phyloP scores from a whole-genome alignment of 2,329 filamentous ascomycete species.

The Diplodia seriata region DNA sequence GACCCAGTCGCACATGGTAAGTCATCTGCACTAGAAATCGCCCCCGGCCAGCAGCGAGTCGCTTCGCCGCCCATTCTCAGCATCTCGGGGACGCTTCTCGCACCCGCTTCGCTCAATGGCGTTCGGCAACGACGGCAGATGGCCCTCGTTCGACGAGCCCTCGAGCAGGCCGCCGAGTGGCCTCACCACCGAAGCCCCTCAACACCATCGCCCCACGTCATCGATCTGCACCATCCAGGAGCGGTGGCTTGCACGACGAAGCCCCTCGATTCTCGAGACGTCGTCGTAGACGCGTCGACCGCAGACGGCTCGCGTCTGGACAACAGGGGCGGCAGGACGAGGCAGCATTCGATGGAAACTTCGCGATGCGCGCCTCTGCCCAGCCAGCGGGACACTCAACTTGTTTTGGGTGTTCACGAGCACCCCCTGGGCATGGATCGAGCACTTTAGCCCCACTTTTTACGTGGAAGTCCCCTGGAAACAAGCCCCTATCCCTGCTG shows the following conservation, averaged over 20 bases:
- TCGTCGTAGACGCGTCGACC: neutral
- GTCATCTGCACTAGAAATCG: conserved; percentile 48
- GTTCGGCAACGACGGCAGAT: conserved; percentile 3
- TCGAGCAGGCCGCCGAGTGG: conserved; percentile 15
- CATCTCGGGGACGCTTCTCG: neutral
- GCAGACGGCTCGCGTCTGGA: neutral
- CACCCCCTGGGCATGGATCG: conserved; percentile 24
- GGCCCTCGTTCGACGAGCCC: conserved; percentile 13
- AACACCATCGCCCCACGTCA: conserved; percentile 23
- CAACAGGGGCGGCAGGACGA: conserved; percentile 13
- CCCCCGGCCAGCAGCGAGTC: conserved; percentile 23
- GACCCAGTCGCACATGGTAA: conserved; percentile 84
- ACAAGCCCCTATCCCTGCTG: conserved; percentile 28
- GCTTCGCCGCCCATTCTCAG: neutral
- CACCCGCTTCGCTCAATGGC: conserved; percentile 15
- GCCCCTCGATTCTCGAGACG: neutral
- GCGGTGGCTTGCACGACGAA: neutral
- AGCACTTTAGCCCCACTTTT: conserved; percentile 29
- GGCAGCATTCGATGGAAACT: neutral
- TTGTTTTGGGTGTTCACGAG: conserved; percentile 14
- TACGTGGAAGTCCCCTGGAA: conserved; percentile 32
- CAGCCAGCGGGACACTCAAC: neutral
- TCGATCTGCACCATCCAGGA: conserved; percentile 19
- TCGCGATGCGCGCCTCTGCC: neutral
- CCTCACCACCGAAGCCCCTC: conserved; percentile 24